A percentile compares a stretch with the other conserved stretches of the same genome.
Evolutionary conservation across 176 grass and related monocot genomes (phyloP).

Genomic region (Oryza glumipatula): DNA sequence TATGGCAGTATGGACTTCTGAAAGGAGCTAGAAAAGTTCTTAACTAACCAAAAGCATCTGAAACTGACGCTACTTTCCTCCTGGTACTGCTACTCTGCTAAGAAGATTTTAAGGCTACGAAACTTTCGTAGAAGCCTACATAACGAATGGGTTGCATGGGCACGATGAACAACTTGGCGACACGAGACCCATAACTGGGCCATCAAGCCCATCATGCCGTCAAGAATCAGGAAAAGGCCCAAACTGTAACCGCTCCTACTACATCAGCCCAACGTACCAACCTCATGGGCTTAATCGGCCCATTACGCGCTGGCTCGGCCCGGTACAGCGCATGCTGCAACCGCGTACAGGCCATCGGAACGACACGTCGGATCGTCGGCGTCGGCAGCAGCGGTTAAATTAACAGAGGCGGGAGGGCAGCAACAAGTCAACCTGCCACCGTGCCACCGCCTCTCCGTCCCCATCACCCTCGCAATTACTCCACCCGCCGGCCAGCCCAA

Average conservation of each 20-base stretch:
- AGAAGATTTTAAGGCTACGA: no score
- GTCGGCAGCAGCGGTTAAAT: constrained; percentile 10
- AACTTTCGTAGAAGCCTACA: no score
- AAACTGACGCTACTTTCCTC: no score
- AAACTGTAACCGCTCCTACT: background rate
- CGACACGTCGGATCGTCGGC: background rate
- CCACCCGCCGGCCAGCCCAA: constrained; percentile 17
- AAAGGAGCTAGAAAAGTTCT: no score
- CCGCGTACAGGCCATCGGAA: background rate
- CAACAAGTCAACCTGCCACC: no score
- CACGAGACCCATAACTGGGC: no score
- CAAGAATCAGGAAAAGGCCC: background rate
- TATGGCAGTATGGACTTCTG: no score
- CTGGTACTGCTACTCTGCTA: no score
- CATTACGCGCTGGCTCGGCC: background rate
- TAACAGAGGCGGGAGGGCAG: background rate
- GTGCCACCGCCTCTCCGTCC: background rate
- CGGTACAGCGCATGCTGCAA: background rate
- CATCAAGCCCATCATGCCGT: background rate
- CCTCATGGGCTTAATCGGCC: background rate
- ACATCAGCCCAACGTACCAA: background rate
- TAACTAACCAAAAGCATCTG: no score
- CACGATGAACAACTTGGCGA: no score
- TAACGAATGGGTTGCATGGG: no score
- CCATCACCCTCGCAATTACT: background rate